A percentile compares a stretch with the other conserved stretches of the same genome.
Conservation (phyloP, 768 basidiomycete genomes). For the Holtermanniella nyarrowii region DNA sequence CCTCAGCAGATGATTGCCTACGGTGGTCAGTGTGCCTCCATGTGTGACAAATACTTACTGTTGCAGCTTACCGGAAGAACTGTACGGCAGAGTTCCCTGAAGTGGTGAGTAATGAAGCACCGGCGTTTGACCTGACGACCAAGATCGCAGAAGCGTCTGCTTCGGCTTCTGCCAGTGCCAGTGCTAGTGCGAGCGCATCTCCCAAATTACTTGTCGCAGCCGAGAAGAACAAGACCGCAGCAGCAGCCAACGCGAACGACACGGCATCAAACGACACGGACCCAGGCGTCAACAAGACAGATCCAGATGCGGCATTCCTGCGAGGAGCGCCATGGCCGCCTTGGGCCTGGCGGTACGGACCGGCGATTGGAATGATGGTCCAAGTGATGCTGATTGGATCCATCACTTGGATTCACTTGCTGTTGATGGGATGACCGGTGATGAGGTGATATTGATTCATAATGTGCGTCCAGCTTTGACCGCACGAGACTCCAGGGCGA, state of each 20-base stretch:
- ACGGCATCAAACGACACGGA: background rate
- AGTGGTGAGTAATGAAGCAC: conserved; percentile 6
- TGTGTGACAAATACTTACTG: conserved; percentile 1
- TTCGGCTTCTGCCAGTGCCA: too few relatives aligned
- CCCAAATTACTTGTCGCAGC: too few relatives aligned
- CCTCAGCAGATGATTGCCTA: conserved; percentile 1
- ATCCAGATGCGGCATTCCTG: background rate
- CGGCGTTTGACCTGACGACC: too few relatives aligned
- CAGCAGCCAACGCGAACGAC: background rate
- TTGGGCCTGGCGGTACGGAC: background rate
- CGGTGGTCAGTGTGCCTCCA: background rate
- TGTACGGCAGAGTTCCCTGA: conserved; percentile 1
- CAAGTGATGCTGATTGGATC: background rate
- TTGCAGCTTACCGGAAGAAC: background rate
- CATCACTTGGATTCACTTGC: background rate
- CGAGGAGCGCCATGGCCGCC: background rate
- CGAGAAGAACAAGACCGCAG: too few relatives aligned
- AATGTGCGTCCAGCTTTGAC: too few relatives aligned
- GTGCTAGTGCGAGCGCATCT: too few relatives aligned
- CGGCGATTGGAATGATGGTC: background rate
- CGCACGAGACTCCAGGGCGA: conserved; percentile 10
- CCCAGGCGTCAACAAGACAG: background rate
- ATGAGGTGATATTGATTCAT: too few relatives aligned
- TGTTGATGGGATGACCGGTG: background rate
- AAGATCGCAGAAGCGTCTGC: too few relatives aligned